A percentile compares a stretch with the other conserved stretches of the same genome.
Conservation (phyloP, 2,329 filamentous ascomycete species). For the Cucurbitaria berberidis region DNA sequence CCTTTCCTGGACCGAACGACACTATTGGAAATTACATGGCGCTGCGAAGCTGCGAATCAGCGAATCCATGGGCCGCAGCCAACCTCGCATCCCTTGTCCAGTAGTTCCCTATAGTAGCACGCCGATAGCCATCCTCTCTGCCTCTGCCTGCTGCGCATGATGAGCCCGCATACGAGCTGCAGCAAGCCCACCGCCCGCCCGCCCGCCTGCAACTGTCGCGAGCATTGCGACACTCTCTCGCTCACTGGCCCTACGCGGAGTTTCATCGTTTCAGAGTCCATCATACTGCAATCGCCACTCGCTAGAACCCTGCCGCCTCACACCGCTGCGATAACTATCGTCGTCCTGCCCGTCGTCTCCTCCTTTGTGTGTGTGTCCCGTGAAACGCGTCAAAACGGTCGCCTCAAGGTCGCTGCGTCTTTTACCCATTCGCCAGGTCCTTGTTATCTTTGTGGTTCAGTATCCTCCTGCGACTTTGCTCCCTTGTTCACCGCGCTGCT, state of each 20-base stretch:
- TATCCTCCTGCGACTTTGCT: not conserved
- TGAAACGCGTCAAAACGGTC: not conserved
- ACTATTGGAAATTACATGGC: conserved; percentile 1
- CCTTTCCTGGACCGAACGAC: not conserved
- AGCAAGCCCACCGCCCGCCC: not conserved
- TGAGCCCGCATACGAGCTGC: not conserved
- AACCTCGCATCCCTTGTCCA: not conserved
- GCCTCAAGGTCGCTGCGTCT: not conserved
- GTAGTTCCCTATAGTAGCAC: not conserved
- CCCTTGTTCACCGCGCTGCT: no score
- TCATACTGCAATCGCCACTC: not conserved
- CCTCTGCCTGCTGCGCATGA: not conserved
- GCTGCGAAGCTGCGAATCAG: not conserved
- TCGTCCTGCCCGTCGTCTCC: no score
- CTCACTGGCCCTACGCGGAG: not conserved
- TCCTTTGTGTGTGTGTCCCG: not conserved
- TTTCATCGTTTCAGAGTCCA: not conserved
- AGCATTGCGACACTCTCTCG: not conserved
- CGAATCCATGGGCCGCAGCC: not conserved
- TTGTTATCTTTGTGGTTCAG: not conserved
- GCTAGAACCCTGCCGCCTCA: not conserved
- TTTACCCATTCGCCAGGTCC: not conserved
- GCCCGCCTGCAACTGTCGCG: not conserved
- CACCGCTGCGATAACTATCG: not conserved
- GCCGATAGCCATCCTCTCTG: not conserved